phyloP scores from a whole-genome alignment of 2,329 filamentous ascomycete genomes.

The Colletotrichum lindemuthianum region DNA sequence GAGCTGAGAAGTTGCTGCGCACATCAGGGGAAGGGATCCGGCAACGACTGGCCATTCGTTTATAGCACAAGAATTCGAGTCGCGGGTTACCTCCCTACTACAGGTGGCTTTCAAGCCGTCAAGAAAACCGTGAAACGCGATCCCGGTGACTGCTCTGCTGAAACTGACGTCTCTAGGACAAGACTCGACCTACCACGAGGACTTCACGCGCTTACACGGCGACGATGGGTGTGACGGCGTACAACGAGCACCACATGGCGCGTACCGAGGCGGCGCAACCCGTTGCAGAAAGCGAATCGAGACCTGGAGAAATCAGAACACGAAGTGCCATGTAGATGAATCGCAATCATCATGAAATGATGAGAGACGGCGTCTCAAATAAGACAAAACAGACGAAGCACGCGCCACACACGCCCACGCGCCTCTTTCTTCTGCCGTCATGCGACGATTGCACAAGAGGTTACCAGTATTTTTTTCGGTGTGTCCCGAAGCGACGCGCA shows the following conservation, averaged over 20 bases:
- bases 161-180: conserved; percentile 5
- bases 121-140: not conserved
- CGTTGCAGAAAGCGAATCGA: conserved; percentile 15
- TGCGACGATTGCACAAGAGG: too few species aligned
- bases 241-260: conserved; percentile 17
- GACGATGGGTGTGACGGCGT: conserved; percentile 3
- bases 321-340: conserved; percentile 25
- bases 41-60: conserved; percentile 18
- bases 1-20: not conserved
- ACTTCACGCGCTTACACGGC: not conserved
- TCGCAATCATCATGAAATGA: not conserved
- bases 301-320: conserved; percentile 1
- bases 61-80: conserved; percentile 24
- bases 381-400: conserved; percentile 19
- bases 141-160: not conserved
- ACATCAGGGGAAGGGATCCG: not conserved
- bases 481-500: too few species aligned
- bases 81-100: not conserved
- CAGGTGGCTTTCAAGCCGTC: not conserved
- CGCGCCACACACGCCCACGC: not conserved
- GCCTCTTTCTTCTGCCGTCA: not conserved
- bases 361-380: not conserved
- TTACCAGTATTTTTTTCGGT: too few species aligned
- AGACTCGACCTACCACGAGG: conserved; percentile 8
- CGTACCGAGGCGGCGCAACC: conserved; percentile 5